Base-by-base conservation (phyloP, 1,139 yeast genomes). In the Hemisphaericaspora lyxosophila region DNA sequence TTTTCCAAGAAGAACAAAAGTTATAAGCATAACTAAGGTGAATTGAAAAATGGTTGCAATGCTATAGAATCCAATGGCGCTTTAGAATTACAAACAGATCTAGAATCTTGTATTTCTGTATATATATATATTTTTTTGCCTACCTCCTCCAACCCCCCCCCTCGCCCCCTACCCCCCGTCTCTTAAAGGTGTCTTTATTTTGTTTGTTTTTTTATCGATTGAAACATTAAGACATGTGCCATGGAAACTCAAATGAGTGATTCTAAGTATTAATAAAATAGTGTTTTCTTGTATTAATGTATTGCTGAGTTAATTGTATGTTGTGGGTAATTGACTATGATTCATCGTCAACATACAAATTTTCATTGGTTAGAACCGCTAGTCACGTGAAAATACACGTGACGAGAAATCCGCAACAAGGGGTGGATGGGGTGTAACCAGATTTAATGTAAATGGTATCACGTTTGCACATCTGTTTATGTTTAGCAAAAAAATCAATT, bases 1-100 rank as follows among this genome's bases (percentile, higher is more conserved):
- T 80, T 49, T 65, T 51, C 53, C 66, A 70, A 60, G 76, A 71
- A 58, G 77, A 71, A 59, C 67, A 62, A 48, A 69, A 68, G 54
- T 65, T 67, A 55, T 70, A 62, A 54, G 24, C 19, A 19, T 16
- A 16, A 7, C 11, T 15, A 31, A 13, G 20, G 18, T 20, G 17
- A 33, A 26, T 9, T 15, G 24, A 16, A 17, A 24, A 25, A 12
- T 5, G 18, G 5, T 19, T 19, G 22, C 6, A 19, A 6, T 6
- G 8, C 6, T 8, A 8, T 19, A 20, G 7, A 20, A 11, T 8
- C 2, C 23, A 20, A 20, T 20, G 23, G 26, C n/a, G 4, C 3
- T 24, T n/a, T 24, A 13, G n/a, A n/a, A n/a, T n/a, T n/a, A n/a
- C n/a, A n/a, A n/a, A n/a, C n/a, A n/a, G n/a, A n/a, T n/a, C n/a